Percentiles rank a stretch among this genome's conserved stretches.
Evolutionary conservation across 768 basidiomycete species (phyloP).

Genomic region (Psilocybe subaeruginosa): DNA sequence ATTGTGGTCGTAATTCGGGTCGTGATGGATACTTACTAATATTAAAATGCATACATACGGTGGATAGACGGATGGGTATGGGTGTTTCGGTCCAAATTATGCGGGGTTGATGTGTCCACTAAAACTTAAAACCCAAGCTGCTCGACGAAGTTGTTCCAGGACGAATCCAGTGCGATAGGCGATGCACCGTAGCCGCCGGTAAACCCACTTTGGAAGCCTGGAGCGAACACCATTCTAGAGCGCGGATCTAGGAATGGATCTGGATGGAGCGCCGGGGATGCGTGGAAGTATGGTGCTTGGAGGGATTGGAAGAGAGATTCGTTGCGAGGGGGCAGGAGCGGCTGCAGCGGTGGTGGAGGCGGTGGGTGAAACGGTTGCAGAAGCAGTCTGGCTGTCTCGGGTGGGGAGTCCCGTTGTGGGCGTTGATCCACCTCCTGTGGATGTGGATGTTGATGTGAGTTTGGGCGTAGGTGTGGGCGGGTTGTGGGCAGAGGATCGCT

Average conservation of each 20-base stretch:
- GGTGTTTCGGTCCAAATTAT: neutral
- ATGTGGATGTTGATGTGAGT: neutral
- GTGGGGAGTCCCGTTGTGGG: neutral
- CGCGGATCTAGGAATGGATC: constrained; percentile 6
- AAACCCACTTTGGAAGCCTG: constrained; percentile 21
- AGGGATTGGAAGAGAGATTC: neutral
- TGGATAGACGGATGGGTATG: neutral
- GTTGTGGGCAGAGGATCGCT: constrained; percentile 8
- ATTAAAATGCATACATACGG: neutral
- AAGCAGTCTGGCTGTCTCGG: neutral
- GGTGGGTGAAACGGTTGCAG: constrained; percentile 5
- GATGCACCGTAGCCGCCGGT: constrained; percentile 16
- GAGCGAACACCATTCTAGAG: constrained; percentile 5
- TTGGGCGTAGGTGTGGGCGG: neutral
- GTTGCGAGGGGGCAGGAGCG: neutral
- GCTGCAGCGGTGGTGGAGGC: neutral
- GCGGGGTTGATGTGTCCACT: neutral
- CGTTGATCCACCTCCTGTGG: neutral
- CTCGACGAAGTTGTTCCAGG: constrained; percentile 71
- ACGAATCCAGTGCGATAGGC: constrained; percentile 48
- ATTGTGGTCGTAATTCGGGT: neutral
- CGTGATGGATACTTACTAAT: neutral
- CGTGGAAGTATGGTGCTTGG: neutral
- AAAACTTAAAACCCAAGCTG: constrained; percentile 55
- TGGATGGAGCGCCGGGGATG: neutral